A percentile compares a stretch with the other conserved stretches of the same genome.
Conservation (phyloP, 768 basidiomycete genomes). For the Collybia sordida region DNA sequence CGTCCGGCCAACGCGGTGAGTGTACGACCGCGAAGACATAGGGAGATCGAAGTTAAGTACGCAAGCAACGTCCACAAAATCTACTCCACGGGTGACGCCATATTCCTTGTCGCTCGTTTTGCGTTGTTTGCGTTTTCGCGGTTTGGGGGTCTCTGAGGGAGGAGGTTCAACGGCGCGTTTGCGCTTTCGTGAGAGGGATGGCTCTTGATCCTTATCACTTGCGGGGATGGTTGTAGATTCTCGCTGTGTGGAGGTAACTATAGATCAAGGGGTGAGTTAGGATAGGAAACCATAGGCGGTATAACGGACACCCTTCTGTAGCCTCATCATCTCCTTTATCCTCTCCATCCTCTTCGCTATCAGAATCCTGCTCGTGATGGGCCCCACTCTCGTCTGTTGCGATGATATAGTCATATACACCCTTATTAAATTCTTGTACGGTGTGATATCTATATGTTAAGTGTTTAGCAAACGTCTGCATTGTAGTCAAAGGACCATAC, state of each 20-base stretch:
- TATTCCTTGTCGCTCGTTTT: constrained; percentile 72
- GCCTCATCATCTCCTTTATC: constrained; percentile 38
- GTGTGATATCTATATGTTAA: constrained; percentile 73
- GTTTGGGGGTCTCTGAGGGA: constrained; percentile 37
- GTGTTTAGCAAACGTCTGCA: not conserved
- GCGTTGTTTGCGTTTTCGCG: constrained; percentile 52
- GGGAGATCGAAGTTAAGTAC: constrained; percentile 99
- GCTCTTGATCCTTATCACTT: constrained; percentile 16
- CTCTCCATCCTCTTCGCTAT: constrained; percentile 48
- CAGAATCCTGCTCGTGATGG: constrained; percentile 40
- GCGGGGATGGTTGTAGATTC: constrained; percentile 26
- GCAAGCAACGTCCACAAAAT: constrained; percentile 95
- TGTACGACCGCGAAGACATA: constrained; percentile 81
- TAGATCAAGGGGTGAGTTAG: not conserved
- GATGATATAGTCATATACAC: constrained; percentile 98
- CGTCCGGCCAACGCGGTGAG: constrained; percentile 94
- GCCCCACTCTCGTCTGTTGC: constrained; percentile 89
- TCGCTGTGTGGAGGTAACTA: constrained; percentile 60
- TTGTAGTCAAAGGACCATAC: constrained; percentile 28
- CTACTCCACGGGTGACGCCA: constrained; percentile 93
- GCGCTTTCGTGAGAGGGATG: constrained; percentile 47
- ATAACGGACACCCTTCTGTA: constrained; percentile 31
- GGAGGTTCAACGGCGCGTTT: constrained; percentile 45
- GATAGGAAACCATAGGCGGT: not conserved
- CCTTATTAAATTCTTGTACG: constrained; percentile 98